Evolutionary conservation across 805 yeast species (phyloP).

Genomic region (Yamadazyma laniorum): DNA sequence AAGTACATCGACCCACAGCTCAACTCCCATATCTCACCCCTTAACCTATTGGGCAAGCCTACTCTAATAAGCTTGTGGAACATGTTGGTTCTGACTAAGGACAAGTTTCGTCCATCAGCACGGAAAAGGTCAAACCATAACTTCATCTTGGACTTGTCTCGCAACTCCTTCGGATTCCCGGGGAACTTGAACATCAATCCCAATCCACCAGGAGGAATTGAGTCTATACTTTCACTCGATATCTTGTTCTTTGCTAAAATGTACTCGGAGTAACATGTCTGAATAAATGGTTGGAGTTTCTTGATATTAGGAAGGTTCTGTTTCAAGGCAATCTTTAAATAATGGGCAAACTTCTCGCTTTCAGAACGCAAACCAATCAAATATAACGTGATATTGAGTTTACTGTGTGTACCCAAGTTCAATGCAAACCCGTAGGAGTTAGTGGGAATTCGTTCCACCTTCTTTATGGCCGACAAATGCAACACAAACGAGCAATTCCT

Average conservation of each 20-base stretch:
- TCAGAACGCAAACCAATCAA: constrained; percentile 77
- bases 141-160: constrained; percentile 83
- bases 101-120: constrained; percentile 79
- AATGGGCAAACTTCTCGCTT: constrained; percentile 76
- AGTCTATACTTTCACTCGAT: constrained; percentile 40
- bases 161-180: constrained; percentile 73
- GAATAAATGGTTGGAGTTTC: constrained; percentile 61
- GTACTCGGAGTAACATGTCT: constrained; percentile 82
- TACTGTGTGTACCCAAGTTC: constrained; percentile 65
- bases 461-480: constrained; percentile 74
- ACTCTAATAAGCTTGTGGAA: constrained; percentile 83
- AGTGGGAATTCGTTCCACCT: constrained; percentile 83
- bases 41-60: constrained; percentile 88
- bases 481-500: constrained; percentile 65
- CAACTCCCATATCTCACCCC: constrained; percentile 97
- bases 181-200: constrained; percentile 87
- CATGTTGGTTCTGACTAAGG: constrained; percentile 68
- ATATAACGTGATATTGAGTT: constrained; percentile 60
- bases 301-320: constrained; percentile 63
- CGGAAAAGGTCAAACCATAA: constrained; percentile 91
- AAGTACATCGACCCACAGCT: constrained; percentile 81
- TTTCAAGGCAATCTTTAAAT: constrained; percentile 58
- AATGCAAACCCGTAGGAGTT: constrained; percentile 76
- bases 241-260: constrained; percentile 59
- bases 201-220: constrained; percentile 77